Evolutionary conservation across 1,284 basidiomycete species (phyloP).

Genomic region (Melampsora larici-populina): DNA sequence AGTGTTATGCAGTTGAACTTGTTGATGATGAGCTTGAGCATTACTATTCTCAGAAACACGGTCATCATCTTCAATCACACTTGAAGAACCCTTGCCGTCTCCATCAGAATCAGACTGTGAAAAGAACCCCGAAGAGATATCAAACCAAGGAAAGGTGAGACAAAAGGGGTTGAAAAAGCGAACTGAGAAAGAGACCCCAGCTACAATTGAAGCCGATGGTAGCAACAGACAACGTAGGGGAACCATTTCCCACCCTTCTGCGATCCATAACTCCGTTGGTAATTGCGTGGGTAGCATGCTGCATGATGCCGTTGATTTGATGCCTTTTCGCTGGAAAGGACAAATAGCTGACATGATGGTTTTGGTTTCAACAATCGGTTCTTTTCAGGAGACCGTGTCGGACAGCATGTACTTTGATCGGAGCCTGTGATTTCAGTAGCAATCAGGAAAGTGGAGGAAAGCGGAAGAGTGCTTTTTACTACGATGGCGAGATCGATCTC

Average conservation of each 20-base stretch:
- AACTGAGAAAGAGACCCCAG: conserved; percentile 38
- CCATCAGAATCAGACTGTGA: conserved; percentile 40
- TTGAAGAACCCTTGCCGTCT: conserved; percentile 39
- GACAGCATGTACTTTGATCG: too few relatives aligned
- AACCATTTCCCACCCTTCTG: conserved; percentile 41
- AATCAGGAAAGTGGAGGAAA: too few relatives aligned
- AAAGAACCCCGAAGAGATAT: background rate
- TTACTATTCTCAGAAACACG: conserved; percentile 10
- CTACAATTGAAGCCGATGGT: conserved; percentile 28
- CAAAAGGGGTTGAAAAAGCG: conserved; percentile 23
- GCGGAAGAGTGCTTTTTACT: too few relatives aligned
- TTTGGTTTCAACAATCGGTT: too few relatives aligned
- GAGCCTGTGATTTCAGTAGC: too few relatives aligned
- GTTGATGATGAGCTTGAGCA: conserved; percentile 13
- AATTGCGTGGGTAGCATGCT: conserved; percentile 48
- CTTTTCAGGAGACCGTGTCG: too few relatives aligned
- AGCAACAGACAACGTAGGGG: conserved; percentile 30
- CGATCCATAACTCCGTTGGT: conserved; percentile 28
- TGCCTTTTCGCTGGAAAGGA: conserved; percentile 52
- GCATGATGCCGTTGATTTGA: conserved; percentile 49
- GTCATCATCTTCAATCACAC: conserved; percentile 39
- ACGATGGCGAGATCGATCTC: too few relatives aligned
- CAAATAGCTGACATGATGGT: too few relatives aligned
- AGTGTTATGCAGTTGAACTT: conserved; percentile 11
- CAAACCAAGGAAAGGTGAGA: conserved; percentile 4